Base-by-base conservation (phyloP, 495 filamentous ascomycete species). In the Aspergillus incahuasiensis region DNA sequence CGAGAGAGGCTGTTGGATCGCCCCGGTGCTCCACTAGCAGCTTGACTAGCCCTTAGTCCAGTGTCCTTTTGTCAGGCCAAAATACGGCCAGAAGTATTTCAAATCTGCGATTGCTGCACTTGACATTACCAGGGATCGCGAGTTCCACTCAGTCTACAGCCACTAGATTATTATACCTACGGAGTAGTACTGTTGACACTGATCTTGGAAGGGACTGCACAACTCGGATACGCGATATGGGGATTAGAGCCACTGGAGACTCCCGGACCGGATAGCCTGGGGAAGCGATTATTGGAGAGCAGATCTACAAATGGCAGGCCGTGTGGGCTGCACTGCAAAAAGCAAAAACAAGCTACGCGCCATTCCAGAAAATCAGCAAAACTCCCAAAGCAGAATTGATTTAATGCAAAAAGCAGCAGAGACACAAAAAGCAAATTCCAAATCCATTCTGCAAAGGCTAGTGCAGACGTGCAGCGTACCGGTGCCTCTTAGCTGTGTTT, bases 401-500 rank as follows among this genome's bases (percentile, higher is more conserved):
- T 48, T 16, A 53, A 40, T 48, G 9, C 35, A 13, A 39, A 54
- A 49, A 48, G 12, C 28, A n/a, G n/a, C n/a, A n/a, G n/a, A n/a
- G n/a, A n/a, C 25, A 30, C 19, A 21, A 45, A 19, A 43, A 57
- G 43, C 30, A 53, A 56, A 56, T 46, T 55, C 30, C 54, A 35
- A 40, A 55, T 52, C 52, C 61, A 52, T 47, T 47, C 57, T 63
- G 57, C 57, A 63, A 30, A 49, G 55, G 48, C 54, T 48, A 54
- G 40, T 51, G 44, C 42, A 59, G 51, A 56, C 54, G 52, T 60
- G 57, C 58, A 60, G 45, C 53, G 13, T 52, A 55, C 54, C 51
- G 42, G 48, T 60, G 51, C 57, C 44, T 57, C 54, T 65, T 58
- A 52, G 54, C 42, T 28, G 54, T 57, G 63, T 66, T 66, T 66